A percentile compares a stretch with the other conserved stretches of the same genome.
Evolutionary conservation across 2,329 filamentous ascomycete species (phyloP).

Genomic region (Cytospora chrysosperma): DNA sequence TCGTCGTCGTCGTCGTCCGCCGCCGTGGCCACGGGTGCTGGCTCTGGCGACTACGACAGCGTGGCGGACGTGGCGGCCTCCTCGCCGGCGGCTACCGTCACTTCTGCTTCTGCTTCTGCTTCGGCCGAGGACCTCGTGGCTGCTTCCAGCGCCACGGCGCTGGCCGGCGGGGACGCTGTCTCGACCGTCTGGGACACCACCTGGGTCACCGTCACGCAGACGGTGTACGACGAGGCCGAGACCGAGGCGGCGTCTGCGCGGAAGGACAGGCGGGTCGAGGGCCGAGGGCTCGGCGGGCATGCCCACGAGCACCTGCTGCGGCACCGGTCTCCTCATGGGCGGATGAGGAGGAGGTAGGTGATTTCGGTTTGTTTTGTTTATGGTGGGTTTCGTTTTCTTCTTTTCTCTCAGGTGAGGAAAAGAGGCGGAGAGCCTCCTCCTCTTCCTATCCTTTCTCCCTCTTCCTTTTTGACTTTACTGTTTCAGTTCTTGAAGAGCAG

Average conservation of each 20-base stretch:
- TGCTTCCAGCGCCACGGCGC: slow-evolving; percentile 31
- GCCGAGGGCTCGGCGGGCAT: background rate
- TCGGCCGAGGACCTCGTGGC: slow-evolving; percentile 20
- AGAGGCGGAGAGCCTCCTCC: too few relatives aligned
- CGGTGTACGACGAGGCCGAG: slow-evolving; percentile 33
- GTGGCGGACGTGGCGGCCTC: slow-evolving; percentile 3
- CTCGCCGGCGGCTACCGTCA: slow-evolving; percentile 25
- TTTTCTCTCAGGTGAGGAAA: too few relatives aligned
- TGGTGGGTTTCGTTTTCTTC: background rate
- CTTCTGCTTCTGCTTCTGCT: slow-evolving; percentile 27
- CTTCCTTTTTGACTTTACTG: background rate
- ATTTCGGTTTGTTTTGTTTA: background rate
- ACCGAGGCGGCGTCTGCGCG: slow-evolving; percentile 24
- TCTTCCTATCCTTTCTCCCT: background rate
- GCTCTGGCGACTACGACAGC: slow-evolving; percentile 10
- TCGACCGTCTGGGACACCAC: slow-evolving; percentile 46
- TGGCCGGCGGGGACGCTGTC: slow-evolving; percentile 1
- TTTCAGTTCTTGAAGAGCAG: background rate
- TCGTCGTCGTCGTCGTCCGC: background rate
- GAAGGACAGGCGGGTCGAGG: background rate
- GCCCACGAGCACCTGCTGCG: slow-evolving; percentile 33
- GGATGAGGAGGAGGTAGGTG: slow-evolving; percentile 6
- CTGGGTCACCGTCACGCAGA: slow-evolving; percentile 37
- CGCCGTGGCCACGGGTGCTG: slow-evolving; percentile 3
- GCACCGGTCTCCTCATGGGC: slow-evolving; percentile 15